Conservation (phyloP, 2,329 filamentous ascomycete genomes). For the Colletotrichum viniferum region DNA sequence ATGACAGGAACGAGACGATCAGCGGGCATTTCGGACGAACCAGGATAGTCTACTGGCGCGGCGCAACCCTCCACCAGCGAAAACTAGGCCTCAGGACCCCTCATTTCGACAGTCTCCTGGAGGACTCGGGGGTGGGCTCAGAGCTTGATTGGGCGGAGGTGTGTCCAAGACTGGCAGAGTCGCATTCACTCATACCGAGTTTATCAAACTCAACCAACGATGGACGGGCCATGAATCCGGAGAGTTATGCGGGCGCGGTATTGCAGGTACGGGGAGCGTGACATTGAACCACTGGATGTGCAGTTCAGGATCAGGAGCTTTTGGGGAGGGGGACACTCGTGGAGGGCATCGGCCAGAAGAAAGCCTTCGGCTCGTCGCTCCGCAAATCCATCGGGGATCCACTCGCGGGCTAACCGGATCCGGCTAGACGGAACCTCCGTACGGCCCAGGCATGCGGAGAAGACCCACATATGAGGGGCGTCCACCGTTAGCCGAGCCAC, state of each 20-base stretch:
- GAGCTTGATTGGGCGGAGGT: not conserved
- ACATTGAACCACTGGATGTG: not conserved
- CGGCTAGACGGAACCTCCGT: not conserved
- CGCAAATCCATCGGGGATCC: not conserved
- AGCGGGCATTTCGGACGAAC: conserved; percentile 3
- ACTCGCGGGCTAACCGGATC: rapidly evolving
- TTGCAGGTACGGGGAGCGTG: conserved; percentile 3
- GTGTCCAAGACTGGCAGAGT: not conserved
- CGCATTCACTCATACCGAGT: not conserved
- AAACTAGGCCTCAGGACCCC: not conserved
- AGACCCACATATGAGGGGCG: not conserved
- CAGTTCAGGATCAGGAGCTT: not conserved
- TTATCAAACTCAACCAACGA: conserved; percentile 7
- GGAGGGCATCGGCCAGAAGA: not conserved
- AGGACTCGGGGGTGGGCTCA: not conserved
- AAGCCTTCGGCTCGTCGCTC: conserved; percentile 16
- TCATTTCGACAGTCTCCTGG: not conserved
- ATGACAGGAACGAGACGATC: conserved; percentile 5
- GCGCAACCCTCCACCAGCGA: not conserved
- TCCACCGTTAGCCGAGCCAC: not conserved
- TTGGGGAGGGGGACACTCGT: not conserved
- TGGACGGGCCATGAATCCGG: conserved; percentile 8
- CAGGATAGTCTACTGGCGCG: not conserved
- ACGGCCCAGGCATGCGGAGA: conserved; percentile 12
- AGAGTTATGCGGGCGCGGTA: conserved; percentile 11